phyloP scores from a whole-genome alignment of 2,329 filamentous ascomycete species.

The Metarhizium anisopliae region DNA sequence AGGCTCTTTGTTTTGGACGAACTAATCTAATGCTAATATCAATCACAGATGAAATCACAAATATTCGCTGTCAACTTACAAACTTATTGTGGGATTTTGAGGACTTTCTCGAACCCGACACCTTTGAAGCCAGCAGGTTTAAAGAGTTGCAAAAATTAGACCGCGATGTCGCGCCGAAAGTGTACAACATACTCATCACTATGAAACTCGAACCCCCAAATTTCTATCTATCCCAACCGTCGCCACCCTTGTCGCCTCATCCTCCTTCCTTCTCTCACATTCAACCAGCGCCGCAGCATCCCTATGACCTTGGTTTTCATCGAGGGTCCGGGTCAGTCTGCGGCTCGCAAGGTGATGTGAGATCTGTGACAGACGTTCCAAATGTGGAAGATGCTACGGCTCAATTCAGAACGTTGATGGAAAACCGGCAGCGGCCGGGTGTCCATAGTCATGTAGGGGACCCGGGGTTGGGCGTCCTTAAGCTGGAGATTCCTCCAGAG shows the following conservation, averaged over 20 bases:
- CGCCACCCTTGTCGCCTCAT: slow-evolving; percentile 17
- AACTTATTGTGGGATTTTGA: slow-evolving; percentile 49
- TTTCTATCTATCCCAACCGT: slow-evolving; percentile 16
- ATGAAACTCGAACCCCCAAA: slow-evolving; percentile 39
- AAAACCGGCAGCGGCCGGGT: not conserved
- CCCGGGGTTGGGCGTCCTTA: too few relatives aligned
- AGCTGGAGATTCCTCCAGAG: slow-evolving; percentile 3
- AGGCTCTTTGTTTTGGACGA: not conserved
- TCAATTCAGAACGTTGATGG: slow-evolving; percentile 19
- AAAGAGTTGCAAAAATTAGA: slow-evolving; percentile 37
- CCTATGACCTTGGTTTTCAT: not conserved
- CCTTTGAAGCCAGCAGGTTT: slow-evolving; percentile 43
- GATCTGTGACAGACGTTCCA: slow-evolving; percentile 1
- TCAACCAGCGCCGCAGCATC: slow-evolving; percentile 1
- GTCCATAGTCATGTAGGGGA: not conserved
- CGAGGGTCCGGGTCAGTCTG: slow-evolving; percentile 1
- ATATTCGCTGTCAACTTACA: slow-evolving; percentile 36
- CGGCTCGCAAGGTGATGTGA: slow-evolving; percentile 2
- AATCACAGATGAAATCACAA: slow-evolving; percentile 38
- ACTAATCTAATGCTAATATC: not conserved
- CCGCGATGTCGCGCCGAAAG: slow-evolving; percentile 37
- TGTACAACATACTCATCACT: slow-evolving; percentile 41
- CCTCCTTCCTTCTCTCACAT: slow-evolving; percentile 6
- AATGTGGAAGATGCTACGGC: slow-evolving; percentile 19
- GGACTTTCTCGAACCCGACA: slow-evolving; percentile 39